phyloP scores from a whole-genome alignment of 352 stramenopile species.

The Globisporangium cystogenes region DNA sequence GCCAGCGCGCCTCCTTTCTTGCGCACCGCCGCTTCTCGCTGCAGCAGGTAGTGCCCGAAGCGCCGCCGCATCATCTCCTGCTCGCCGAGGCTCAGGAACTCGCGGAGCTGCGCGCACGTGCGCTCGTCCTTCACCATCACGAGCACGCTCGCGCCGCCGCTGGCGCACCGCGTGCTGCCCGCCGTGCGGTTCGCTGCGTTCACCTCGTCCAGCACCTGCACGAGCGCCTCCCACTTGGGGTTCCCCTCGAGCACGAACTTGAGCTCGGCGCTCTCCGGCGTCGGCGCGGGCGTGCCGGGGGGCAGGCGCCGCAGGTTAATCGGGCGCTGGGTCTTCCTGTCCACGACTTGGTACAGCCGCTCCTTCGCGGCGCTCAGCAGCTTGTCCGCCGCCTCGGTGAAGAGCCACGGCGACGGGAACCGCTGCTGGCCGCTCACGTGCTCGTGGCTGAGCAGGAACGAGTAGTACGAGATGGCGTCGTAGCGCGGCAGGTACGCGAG shows the following conservation, averaged over 20 bases:
- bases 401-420: slow-evolving; percentile 92
- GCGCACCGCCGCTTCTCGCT: slow-evolving; percentile 50
- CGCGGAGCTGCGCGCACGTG: slow-evolving; percentile 76
- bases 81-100: slow-evolving; percentile 77
- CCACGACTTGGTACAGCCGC: slow-evolving; percentile 86
- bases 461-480: slow-evolving; percentile 96
- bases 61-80: slow-evolving; percentile 77
- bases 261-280: slow-evolving; percentile 33
- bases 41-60: slow-evolving; percentile 78
- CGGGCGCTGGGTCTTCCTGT: slow-evolving; percentile 37
- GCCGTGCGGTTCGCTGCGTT: slow-evolving; percentile 31
- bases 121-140: slow-evolving; percentile 89
- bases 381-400: slow-evolving; percentile 91
- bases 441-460: slow-evolving; percentile 90
- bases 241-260: slow-evolving; percentile 84
- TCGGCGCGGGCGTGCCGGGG: slow-evolving; percentile 5
- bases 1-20: slow-evolving; percentile 40
- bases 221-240: slow-evolving; percentile 93
- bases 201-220: slow-evolving; percentile 92
- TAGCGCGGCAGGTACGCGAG: slow-evolving; percentile 94
- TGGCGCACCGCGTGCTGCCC: slow-evolving; percentile 13
- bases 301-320: slow-evolving; percentile 27
- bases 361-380: slow-evolving; percentile 92
- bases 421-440: slow-evolving; percentile 76
- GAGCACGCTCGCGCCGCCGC: slow-evolving; percentile 50